Percentiles rank a stretch among this genome's conserved stretches.
Conservation (phyloP, 2,329 filamentous ascomycete genomes). For the Coniochaeta pulveracea region DNA sequence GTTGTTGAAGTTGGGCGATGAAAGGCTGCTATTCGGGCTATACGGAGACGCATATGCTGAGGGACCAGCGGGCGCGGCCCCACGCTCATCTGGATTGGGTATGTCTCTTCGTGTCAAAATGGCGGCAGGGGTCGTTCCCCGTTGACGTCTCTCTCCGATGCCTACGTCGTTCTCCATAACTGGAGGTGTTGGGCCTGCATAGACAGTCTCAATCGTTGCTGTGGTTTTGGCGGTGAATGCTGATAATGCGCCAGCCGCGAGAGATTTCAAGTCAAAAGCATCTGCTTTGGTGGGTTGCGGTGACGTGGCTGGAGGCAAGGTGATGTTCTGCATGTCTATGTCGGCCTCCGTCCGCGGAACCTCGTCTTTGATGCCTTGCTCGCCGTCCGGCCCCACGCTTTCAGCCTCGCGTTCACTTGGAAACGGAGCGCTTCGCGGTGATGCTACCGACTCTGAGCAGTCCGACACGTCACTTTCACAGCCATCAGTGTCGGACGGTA, state of each 20-base stretch:
- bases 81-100: constrained; percentile 8
- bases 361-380: constrained; percentile 5
- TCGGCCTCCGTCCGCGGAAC: constrained; percentile 13
- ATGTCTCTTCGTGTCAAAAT: constrained; percentile 8
- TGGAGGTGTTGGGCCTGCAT: constrained; percentile 12
- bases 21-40: constrained; percentile 12
- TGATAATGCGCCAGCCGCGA: constrained; percentile 21
- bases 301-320: neutral
- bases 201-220: constrained; percentile 8
- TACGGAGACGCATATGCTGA: constrained; percentile 7
- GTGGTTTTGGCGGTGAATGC: constrained; percentile 11
- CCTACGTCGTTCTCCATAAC: constrained; percentile 11
- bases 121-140: constrained; percentile 6
- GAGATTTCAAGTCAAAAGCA: constrained; percentile 17
- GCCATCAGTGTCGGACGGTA: constrained; percentile 27
- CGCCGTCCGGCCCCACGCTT: neutral
- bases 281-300: constrained; percentile 3
- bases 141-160: constrained; percentile 5
- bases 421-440: neutral
- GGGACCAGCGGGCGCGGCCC: constrained; percentile 6
- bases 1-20: constrained; percentile 10
- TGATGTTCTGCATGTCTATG: constrained; percentile 11
- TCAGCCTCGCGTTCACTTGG: neutral
- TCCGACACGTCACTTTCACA: constrained; percentile 7
- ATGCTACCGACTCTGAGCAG: constrained; percentile 6